A percentile compares a stretch with the other conserved stretches of the same genome.
phyloP scores from a whole-genome alignment of 495 filamentous ascomycete genomes.

The Rostrohypoxylon terebratum region DNA sequence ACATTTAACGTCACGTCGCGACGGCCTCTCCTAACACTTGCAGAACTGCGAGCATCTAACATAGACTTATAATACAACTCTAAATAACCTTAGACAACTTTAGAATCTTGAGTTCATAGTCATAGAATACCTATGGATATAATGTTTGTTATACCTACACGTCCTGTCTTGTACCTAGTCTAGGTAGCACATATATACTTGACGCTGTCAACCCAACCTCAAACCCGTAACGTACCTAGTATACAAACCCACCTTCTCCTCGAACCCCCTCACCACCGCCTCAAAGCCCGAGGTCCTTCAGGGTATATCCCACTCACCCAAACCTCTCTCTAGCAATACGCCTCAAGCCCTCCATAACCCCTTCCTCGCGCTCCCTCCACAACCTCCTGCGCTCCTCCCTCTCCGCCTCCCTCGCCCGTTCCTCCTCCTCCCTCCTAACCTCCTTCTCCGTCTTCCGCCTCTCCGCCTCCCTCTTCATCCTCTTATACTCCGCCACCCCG shows the following conservation, averaged over 20 bases:
- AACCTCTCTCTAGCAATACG: slow-evolving; percentile 70
- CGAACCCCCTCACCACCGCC: not conserved
- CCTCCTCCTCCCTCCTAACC: slow-evolving; percentile 71
- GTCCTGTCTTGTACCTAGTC: too few relatives aligned
- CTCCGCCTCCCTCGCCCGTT: slow-evolving; percentile 69
- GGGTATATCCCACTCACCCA: slow-evolving; percentile 50
- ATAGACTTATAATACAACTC: too few relatives aligned
- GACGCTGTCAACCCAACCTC: not conserved
- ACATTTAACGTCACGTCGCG: too few relatives aligned
- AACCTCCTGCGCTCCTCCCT: slow-evolving; percentile 70
- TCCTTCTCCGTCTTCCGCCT: slow-evolving; percentile 74
- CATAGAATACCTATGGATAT: too few relatives aligned
- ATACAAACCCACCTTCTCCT: not conserved
- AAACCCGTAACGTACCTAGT: not conserved
- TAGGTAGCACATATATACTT: too few relatives aligned
- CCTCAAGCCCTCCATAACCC: slow-evolving; percentile 73
- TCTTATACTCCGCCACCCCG: slow-evolving; percentile 66
- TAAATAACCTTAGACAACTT: too few relatives aligned
- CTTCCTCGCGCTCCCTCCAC: slow-evolving; percentile 70
- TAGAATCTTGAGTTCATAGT: too few relatives aligned
- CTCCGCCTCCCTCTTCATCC: slow-evolving; percentile 64
- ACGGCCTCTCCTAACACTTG: too few relatives aligned
- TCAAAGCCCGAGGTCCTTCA: not conserved
- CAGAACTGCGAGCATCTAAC: too few relatives aligned
- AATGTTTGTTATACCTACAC: too few relatives aligned